phyloP scores from a whole-genome alignment of 2,329 filamentous ascomycete species.

The Hymenoscyphus occultus region DNA sequence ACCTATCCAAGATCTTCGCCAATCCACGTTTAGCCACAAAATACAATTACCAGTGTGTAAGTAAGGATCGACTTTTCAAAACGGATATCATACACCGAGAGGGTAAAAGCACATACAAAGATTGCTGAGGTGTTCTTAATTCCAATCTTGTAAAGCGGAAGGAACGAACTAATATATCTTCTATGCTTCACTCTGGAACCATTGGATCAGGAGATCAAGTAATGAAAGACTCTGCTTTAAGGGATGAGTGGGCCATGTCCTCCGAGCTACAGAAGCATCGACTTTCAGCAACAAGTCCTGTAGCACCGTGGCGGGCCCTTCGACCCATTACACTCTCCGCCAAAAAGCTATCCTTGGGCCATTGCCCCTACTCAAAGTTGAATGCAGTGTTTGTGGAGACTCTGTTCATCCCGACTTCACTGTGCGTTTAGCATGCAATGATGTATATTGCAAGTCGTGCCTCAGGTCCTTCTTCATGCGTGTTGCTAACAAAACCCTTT shows the following conservation, averaged over 20 bases:
- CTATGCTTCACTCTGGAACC: slow-evolving; percentile 16
- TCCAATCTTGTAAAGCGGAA: slow-evolving; percentile 7
- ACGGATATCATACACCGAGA: neutral
- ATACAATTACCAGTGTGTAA: slow-evolving; percentile 1
- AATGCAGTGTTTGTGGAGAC: slow-evolving; percentile 28
- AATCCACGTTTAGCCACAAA: slow-evolving; percentile 2
- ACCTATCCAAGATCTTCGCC: neutral
- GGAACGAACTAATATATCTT: neutral
- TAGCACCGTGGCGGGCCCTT: slow-evolving; percentile 23
- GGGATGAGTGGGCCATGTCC: too few relatives aligned
- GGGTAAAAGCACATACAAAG: neutral
- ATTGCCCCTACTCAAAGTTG: slow-evolving; percentile 25
- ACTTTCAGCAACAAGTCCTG: slow-evolving; percentile 20
- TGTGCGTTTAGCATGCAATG: slow-evolving; percentile 23
- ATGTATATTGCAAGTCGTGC: slow-evolving; percentile 29
- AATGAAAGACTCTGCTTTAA: slow-evolving; percentile 13
- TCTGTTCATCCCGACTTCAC: slow-evolving; percentile 24
- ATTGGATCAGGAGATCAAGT: slow-evolving; percentile 20
- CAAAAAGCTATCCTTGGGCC: slow-evolving; percentile 24
- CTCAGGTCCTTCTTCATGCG: slow-evolving; percentile 28
- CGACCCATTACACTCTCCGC: slow-evolving; percentile 13
- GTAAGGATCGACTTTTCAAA: slow-evolving; percentile 4
- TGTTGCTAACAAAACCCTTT: slow-evolving; percentile 27
- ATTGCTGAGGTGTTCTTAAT: neutral
- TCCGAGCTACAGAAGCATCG: slow-evolving; percentile 24